phyloP scores from a whole-genome alignment of 2,329 filamentous ascomycete genomes.

The Claviceps capensis region DNA sequence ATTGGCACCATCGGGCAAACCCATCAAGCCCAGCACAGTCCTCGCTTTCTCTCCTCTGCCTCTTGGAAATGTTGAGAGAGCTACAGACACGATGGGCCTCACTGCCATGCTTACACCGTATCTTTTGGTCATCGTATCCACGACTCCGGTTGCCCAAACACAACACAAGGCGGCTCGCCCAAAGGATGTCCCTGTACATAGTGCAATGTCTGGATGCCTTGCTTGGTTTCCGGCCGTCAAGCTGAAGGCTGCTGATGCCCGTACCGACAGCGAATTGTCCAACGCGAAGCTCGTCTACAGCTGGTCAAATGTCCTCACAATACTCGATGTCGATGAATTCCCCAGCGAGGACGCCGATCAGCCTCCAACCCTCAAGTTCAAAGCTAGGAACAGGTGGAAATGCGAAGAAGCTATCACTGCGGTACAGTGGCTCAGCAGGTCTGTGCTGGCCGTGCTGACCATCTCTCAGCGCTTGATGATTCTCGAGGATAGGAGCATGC shows the following conservation, averaged over 20 bases:
- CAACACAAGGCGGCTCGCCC: conserved; percentile 88
- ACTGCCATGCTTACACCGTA: conserved; percentile 96
- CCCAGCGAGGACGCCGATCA: conserved; percentile 58
- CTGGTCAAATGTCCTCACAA: conserved; percentile 95
- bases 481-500: conserved; percentile 76
- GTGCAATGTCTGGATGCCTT: conserved; percentile 82
- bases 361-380: conserved; percentile 66
- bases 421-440: conserved; percentile 91
- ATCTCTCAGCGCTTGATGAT: conserved; percentile 90
- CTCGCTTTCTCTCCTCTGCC: conserved; percentile 83
- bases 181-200: conserved; percentile 81
- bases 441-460: conserved; percentile 80
- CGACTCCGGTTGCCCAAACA: conserved; percentile 88
- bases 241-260: conserved; percentile 60
- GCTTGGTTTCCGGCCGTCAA: conserved; percentile 97
- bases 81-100: conserved; percentile 75
- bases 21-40: conserved; percentile 84
- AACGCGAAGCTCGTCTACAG: conserved; percentile 89
- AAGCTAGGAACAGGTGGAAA: conserved; percentile 75
- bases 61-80: conserved; percentile 83
- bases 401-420: conserved; percentile 92
- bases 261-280: conserved; percentile 54
- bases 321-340: conserved; percentile 74
- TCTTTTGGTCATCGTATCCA: conserved; percentile 90
- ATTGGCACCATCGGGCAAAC: conserved; percentile 45